Base-by-base conservation (phyloP, 768 basidiomycete species). In the Tulasnella calospora region DNA sequence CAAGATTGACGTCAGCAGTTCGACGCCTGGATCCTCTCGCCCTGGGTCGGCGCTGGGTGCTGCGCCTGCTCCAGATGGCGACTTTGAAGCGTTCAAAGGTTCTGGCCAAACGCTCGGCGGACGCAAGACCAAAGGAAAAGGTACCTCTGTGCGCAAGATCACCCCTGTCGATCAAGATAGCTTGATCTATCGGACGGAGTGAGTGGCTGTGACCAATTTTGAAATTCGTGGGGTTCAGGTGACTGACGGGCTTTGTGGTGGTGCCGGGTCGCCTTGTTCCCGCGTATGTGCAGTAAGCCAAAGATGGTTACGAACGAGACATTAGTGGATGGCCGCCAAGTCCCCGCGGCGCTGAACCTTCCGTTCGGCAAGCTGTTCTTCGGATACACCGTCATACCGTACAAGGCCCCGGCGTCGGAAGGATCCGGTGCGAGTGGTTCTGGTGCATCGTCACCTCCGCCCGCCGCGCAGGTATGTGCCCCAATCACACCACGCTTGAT, bases 351-450 rank as follows among this genome's bases (percentile, higher is more conserved):
- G 10, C 87, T 99, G 57, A 92, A 92, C 80, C 87, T 99, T 13
- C 96, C 98, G 0, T 92, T 93, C 80, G 98, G 98, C 17, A 92
- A 98, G 81, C 87, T 99, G 27, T 99, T 99, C 87, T 99, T 99
- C 82, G 98, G 98, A 13, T 99, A 92, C 86, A 92, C 93, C 79
- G 89, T 94, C 78, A 86, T 89, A 1, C 87, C 92, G 0, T 94
- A 94, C 82, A 86, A 85, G 3, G 89, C 80, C 13, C 77, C 82
- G 30, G 74, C 41, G 73, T 81, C 83, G 27, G 81, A 81, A 74
- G 78, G 83, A 40, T 78, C 85, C 30, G 82, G 86, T 70, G 81
- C 85, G 83, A 33, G 46, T 71, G 33, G 61, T 67, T 35, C 71
- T 71, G 23, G 40, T 51, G 78, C 72, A 36, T 55, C 77, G 36